A percentile compares a stretch with the other conserved stretches of the same genome.
Evolutionary conservation across 2,329 filamentous ascomycete genomes (phyloP).

Genomic region (Colletotrichum sojae): DNA sequence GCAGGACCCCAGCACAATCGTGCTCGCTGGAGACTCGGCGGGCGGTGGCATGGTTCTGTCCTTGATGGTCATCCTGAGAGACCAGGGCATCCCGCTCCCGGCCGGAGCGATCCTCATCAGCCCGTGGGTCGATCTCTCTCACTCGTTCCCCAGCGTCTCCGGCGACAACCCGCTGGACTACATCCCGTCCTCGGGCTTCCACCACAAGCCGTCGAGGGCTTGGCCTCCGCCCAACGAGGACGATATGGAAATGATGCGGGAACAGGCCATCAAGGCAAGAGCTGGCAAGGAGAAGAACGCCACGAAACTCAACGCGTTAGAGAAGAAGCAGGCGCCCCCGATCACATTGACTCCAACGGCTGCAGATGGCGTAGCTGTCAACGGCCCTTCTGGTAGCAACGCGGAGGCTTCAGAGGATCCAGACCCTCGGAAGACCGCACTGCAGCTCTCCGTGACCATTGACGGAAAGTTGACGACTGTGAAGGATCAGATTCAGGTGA

Average conservation of each 20-base stretch:
- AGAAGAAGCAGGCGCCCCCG: conserved; percentile 53
- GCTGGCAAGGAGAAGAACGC: conserved; percentile 43
- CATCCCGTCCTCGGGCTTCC: conserved; percentile 88
- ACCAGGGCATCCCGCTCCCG: conserved; percentile 86
- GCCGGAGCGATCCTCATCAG: conserved; percentile 93
- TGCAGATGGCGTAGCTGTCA: conserved; percentile 33
- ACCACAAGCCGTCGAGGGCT: conserved; percentile 88
- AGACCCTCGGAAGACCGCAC: conserved; percentile 45
- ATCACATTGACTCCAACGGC: conserved; percentile 43
- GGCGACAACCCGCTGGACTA: conserved; percentile 84
- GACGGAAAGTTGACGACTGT: conserved; percentile 80
- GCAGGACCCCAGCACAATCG: conserved; percentile 84
- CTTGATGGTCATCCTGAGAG: conserved; percentile 84
- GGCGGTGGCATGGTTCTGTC: conserved; percentile 91
- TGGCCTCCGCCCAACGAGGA: conserved; percentile 94
- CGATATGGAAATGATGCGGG: conserved; percentile 71
- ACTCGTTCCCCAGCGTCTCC: conserved; percentile 93
- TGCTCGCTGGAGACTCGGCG: conserved; percentile 93
- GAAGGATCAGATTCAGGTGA: conserved; percentile 92
- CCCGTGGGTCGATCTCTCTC: conserved; percentile 95
- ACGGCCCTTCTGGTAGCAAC: conserved; percentile 5
- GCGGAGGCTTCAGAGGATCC: neutral
- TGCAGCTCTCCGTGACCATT: conserved; percentile 74
- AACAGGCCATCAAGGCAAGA: conserved; percentile 62
- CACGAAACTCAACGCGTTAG: conserved; percentile 43